Base-by-base conservation (phyloP, 148 eudicot species). In the Rhododendron mucronatum region DNA sequence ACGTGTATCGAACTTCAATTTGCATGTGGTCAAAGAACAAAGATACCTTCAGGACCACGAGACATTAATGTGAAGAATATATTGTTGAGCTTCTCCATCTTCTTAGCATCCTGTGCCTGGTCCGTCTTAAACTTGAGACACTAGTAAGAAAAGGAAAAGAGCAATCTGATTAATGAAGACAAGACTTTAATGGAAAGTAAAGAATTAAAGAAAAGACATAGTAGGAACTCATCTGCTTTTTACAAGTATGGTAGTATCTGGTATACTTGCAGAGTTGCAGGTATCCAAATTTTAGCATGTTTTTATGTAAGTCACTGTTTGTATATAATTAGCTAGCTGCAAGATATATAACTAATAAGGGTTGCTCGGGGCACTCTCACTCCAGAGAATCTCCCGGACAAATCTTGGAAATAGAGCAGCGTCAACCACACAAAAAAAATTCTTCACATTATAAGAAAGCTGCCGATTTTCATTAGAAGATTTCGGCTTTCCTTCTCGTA, bases 31-130 rank as follows among this genome's bases (percentile, higher is more conserved):
- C 48, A 82, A 30, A n/a, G 41, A 80, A 73, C 23, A 21, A 55
- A 3, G 13, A 84, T 92, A 95, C 99, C 97, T 88, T 96, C 98
- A 84, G 98, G 99, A 85, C 96, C 98, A 35, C 98, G 98, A 86
- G 99, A 94, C 99, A 95, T 95, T 90, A 96, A 82, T 53, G 96
- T 90, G 85, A 96, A 96, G 90, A 96, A 95, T 83, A 96, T 93
- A 83, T 96, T 96, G 88, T 96, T 96, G 65, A 96, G 93, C 92
- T 96, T 95, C 91, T 96, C 99, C 99, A 95, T 96, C 92, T 95
- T 96, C 90, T 93, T 96, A 45, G 98, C 99, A 88, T 96, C 98
- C 71, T 96, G 99, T 12, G 94, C 96, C 87, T 96, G 99, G 89
- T 96, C 98, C 13, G 98, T 95, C 94, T 96, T 96, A 85, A 93